These are phyloP conservation scores for Triadica sebifera DNA, from an alignment of 345 rosid genomes.

Conservation along the genomic window DNA sequence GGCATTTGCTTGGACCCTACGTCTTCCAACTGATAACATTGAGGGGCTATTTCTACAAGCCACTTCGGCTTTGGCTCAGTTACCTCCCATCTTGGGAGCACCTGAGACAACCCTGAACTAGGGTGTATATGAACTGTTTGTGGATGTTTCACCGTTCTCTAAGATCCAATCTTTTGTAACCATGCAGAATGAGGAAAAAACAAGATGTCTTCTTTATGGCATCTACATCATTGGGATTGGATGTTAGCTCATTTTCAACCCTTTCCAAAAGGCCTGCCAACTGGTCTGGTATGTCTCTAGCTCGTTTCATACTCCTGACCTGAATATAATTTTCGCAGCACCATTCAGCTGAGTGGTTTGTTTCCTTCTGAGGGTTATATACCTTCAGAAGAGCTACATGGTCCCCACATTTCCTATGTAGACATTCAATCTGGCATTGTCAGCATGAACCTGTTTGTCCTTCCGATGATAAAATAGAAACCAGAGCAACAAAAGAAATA, in stretches of 20 bases:
- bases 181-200: slow-evolving; percentile 83
- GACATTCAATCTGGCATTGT: slow-evolving; percentile 90
- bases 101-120: slow-evolving; percentile 91
- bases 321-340: slow-evolving; percentile 97
- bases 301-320: slow-evolving; percentile 99
- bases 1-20: slow-evolving; percentile 88
- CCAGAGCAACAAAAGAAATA: slow-evolving; percentile 89
- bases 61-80: slow-evolving; percentile 97
- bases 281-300: slow-evolving; percentile 88
- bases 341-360: slow-evolving; percentile 94
- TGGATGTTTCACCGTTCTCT: slow-evolving; percentile 80
- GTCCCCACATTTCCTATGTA: slow-evolving; percentile 91
- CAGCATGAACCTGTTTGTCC: slow-evolving; percentile 97
- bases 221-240: slow-evolving; percentile 64
- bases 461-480: slow-evolving; percentile 92
- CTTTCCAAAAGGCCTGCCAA: slow-evolving; percentile 93
- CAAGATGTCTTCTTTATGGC: slow-evolving; percentile 79
- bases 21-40: slow-evolving; percentile 88
- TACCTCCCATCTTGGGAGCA: slow-evolving; percentile 93
- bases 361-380: slow-evolving; percentile 90
- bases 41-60: slow-evolving; percentile 96
- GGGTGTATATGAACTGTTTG: slow-evolving; percentile 95
- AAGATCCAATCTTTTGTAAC: slow-evolving; percentile 88
- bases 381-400: slow-evolving; percentile 92
- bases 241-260: slow-evolving; percentile 79